A percentile compares a stretch with the other conserved stretches of the same genome.
Evolutionary conservation across 306 rosid species (phyloP).

Genomic region (Canavalia ensiformis): DNA sequence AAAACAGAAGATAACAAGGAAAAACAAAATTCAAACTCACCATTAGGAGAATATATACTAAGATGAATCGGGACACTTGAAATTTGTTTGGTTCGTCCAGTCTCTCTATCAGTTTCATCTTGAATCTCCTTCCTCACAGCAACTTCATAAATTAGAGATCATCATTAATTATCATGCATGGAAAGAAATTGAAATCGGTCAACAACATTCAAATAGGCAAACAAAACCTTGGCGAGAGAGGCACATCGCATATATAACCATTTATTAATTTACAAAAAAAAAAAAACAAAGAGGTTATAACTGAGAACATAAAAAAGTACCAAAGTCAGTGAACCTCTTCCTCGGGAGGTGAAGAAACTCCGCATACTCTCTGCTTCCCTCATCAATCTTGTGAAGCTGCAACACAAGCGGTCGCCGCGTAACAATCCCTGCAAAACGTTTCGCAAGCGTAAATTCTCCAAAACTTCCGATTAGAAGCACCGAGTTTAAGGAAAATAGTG

Average conservation of each 20-base stretch:
- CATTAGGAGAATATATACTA: constrained; percentile 90
- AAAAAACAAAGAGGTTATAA: background rate
- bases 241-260: background rate
- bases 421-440: constrained; percentile 78
- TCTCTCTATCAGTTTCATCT: constrained; percentile 98
- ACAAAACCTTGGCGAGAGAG: background rate
- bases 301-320: constrained; percentile 52
- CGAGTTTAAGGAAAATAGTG: background rate
- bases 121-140: constrained; percentile 95
- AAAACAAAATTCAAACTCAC: constrained; percentile 52
- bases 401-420: constrained; percentile 92
- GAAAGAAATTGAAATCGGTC: constrained; percentile 12
- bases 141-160: constrained; percentile 59
- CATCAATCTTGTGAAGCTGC: constrained; percentile 84
- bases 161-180: constrained; percentile 6
- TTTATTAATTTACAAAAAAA: background rate
- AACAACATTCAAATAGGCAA: constrained; percentile 38
- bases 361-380: constrained; percentile 91
- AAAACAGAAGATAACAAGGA: constrained; percentile 7
- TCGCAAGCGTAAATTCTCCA: constrained; percentile 36
- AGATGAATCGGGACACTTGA: constrained; percentile 96
- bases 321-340: constrained; percentile 80
- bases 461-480: constrained; percentile 1
- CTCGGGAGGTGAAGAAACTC: constrained; percentile 90
- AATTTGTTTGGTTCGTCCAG: constrained; percentile 84